Conservation (phyloP, 192 early-diverging fungal species). For the Linnemannia schmuckeri region DNA sequence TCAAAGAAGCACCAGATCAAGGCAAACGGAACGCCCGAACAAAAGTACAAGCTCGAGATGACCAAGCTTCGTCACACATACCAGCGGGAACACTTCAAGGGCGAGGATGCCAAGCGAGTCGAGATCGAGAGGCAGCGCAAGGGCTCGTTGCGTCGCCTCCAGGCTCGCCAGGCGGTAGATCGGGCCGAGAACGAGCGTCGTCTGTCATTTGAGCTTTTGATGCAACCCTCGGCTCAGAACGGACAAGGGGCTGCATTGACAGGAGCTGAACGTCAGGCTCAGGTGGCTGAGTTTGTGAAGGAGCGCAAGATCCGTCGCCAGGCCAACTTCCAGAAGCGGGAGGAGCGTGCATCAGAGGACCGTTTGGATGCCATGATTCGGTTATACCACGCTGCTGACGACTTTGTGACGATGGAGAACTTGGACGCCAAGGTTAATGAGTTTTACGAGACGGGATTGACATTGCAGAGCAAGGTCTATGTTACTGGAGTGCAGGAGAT, state of each 20-base stretch:
- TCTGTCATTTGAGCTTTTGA: constrained; percentile 33
- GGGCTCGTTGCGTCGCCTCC: constrained; percentile 40
- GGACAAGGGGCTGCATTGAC: constrained; percentile 3
- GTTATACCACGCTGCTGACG: constrained; percentile 48
- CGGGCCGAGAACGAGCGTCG: constrained; percentile 42
- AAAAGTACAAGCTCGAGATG: constrained; percentile 52
- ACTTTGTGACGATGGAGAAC: constrained; percentile 56
- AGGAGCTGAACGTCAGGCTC: constrained; percentile 29
- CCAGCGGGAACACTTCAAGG: constrained; percentile 38
- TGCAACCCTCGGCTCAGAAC: constrained; percentile 30
- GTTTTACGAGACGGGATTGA: constrained; percentile 51
- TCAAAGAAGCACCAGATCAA: constrained; percentile 47
- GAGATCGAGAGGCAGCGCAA: constrained; percentile 34
- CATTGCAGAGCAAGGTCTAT: constrained; percentile 45
- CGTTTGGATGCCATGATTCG: constrained; percentile 49
- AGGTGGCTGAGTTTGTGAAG: constrained; percentile 43
- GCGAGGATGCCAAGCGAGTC: constrained; percentile 18
- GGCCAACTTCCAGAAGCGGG: constrained; percentile 26
- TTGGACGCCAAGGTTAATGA: constrained; percentile 54
- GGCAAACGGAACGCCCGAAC: constrained; percentile 34
- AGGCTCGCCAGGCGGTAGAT: constrained; percentile 31
- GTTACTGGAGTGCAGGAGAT: constrained; percentile 24
- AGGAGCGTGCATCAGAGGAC: constrained; percentile 36
- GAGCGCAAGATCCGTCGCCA: constrained; percentile 32
- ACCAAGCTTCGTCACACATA: constrained; percentile 51